Evolutionary conservation across 805 yeast species (phyloP).

Genomic region (Scheffersomyces amazonensis): DNA sequence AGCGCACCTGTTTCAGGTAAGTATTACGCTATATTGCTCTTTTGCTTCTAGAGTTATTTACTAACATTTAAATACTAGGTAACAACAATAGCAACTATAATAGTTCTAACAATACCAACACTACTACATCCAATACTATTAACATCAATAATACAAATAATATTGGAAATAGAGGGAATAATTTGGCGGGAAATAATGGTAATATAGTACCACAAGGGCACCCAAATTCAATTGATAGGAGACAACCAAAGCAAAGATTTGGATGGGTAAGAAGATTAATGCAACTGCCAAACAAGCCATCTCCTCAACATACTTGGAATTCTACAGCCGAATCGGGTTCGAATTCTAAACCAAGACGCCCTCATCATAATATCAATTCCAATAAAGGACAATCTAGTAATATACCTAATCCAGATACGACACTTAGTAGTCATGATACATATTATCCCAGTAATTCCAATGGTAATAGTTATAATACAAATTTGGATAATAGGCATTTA

Average conservation of each 20-base stretch:
- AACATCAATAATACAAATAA: no score
- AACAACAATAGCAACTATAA: no score
- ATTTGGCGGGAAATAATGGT: no score
- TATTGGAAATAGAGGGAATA: no score
- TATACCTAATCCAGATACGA: neutral
- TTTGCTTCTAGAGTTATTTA: no score
- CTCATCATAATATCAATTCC: neutral
- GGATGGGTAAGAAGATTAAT: constrained; percentile 41
- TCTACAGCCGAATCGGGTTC: neutral
- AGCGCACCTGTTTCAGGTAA: no score
- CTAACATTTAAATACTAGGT: no score
- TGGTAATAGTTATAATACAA: neutral
- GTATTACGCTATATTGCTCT: no score
- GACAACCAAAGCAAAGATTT: constrained; percentile 16
- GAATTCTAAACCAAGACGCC: neutral
- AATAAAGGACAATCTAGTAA: neutral
- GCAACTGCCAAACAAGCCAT: constrained; percentile 15
- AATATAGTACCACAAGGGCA: no score
- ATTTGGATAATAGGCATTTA: neutral
- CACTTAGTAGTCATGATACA: neutral
- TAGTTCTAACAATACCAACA: no score
- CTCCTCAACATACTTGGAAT: neutral
- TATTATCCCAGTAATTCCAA: neutral
- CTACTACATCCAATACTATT: no score
- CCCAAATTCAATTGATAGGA: neutral